phyloP scores from a whole-genome alignment of 495 filamentous ascomycete species.

The Annulohypoxylon nitens region DNA sequence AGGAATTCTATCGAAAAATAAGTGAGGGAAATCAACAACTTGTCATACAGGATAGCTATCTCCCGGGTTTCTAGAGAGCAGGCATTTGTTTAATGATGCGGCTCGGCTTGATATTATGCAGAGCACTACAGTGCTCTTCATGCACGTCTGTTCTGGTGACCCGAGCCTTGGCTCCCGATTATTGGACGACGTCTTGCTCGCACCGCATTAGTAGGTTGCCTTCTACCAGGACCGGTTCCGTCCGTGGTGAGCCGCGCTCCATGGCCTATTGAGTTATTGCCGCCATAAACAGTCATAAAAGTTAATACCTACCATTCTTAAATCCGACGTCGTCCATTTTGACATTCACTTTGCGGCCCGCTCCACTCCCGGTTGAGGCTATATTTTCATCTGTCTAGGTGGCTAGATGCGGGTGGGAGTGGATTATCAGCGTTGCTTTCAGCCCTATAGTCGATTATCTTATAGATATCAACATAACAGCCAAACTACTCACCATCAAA shows the following conservation, averaged over 20 bases:
- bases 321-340: not conserved
- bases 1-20: conserved; percentile 4
- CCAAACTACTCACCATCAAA: not conserved
- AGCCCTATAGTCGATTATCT: not conserved
- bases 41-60: not conserved
- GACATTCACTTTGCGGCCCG: not conserved
- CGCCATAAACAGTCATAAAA: conserved; percentile 1
- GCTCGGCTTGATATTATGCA: conserved; percentile 30
- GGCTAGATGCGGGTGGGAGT: not conserved
- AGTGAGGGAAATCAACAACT: not conserved
- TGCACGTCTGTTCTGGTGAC: conserved; percentile 38
- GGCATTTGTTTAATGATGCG: conserved; percentile 28
- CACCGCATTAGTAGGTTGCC: conserved; percentile 45
- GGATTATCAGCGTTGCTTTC: not conserved
- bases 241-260: conserved; percentile 27
- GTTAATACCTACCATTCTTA: not conserved
- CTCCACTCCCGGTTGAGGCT: not conserved
- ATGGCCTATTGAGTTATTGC: not conserved
- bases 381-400: not conserved
- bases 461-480: not conserved
- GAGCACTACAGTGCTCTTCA: conserved; percentile 45
- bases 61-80: not conserved
- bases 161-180: conserved; percentile 31
- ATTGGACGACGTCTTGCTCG: conserved; percentile 32
- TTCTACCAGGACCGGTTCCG: conserved; percentile 24